These are phyloP conservation scores for Elaeis guineensis DNA, from an alignment of 176 grass and related monocot genomes.

Conservation along the genomic window DNA sequence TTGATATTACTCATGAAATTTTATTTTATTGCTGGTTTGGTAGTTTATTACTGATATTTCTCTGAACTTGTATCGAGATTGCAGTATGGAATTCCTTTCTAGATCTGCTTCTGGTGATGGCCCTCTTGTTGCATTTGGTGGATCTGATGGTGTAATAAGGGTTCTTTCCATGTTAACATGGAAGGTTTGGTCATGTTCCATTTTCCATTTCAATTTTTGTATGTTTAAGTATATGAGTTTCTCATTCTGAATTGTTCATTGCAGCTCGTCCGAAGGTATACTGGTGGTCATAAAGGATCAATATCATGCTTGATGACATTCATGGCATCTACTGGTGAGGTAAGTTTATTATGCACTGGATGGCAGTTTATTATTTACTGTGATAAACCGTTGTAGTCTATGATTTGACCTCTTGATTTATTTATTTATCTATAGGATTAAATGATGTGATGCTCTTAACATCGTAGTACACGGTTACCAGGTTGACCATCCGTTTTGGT, in stretches of 20 bases:
- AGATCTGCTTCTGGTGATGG: constrained; percentile 78
- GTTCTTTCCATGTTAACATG: constrained; percentile 99
- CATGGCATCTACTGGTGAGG: constrained; percentile 82
- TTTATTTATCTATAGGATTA: too few relatives aligned
- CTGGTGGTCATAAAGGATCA: constrained; percentile 95
- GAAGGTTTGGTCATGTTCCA: constrained; percentile 59
- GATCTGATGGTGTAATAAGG: constrained; percentile 97
- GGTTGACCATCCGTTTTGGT: too few relatives aligned
- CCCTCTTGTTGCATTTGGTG: constrained; percentile 92
- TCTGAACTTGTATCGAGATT: constrained; percentile 6
- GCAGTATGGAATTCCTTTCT: constrained; percentile 93
- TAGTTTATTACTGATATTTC: neutral
- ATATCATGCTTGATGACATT: constrained; percentile 96
- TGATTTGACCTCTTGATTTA: too few relatives aligned
- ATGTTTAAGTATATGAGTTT: constrained; percentile 18
- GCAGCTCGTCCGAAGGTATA: constrained; percentile 95
- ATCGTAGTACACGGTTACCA: too few relatives aligned
- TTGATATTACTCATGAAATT: neutral
- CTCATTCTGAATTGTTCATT: constrained; percentile 19
- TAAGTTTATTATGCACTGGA: constrained; percentile 15
- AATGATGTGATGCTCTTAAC: too few relatives aligned
- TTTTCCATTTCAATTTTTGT: constrained; percentile 12
- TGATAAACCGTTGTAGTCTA: too few relatives aligned
- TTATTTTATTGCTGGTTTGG: neutral
- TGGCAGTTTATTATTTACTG: too few relatives aligned